phyloP scores from a whole-genome alignment of 495 filamentous ascomycete species.

The Talaromyces trachyspermus region DNA sequence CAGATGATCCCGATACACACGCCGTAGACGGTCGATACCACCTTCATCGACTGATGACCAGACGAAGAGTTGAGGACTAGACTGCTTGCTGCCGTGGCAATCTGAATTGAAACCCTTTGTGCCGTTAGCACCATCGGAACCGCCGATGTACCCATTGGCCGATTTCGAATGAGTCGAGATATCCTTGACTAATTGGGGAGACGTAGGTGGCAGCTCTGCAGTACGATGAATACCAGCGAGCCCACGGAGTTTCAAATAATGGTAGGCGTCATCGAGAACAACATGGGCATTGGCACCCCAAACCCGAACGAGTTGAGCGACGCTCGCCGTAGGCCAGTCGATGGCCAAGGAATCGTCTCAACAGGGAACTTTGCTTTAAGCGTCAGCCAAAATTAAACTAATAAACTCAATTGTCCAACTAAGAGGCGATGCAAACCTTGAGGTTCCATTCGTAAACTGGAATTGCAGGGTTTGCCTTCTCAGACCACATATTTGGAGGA shows the following conservation, averaged over 20 bases:
- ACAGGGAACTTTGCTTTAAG: no score
- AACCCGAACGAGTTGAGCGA: conserved; percentile 30
- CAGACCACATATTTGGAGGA: conserved; percentile 17
- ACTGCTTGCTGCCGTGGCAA: neutral
- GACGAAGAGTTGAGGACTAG: neutral
- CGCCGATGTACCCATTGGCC: no score
- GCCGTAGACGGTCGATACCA: neutral
- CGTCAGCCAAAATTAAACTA: no score
- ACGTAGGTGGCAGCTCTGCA: neutral
- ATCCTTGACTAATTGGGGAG: neutral
- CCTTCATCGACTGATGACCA: neutral
- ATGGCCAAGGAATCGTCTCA: conserved; percentile 18
- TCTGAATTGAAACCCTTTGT: neutral
- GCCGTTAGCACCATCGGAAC: no score
- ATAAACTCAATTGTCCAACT: no score
- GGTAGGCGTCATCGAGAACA: conserved; percentile 24
- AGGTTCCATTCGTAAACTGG: conserved; percentile 15
- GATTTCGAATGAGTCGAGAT: neutral
- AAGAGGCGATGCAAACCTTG: conserved; percentile 9
- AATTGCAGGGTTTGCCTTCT: conserved; percentile 12
- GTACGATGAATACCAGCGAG: conserved; percentile 15
- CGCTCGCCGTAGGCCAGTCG: conserved; percentile 16
- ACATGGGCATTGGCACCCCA: conserved; percentile 27
- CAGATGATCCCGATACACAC: no score
- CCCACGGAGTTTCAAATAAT: conserved; percentile 10